A percentile compares a stretch with the other conserved stretches of the same genome.
phyloP scores from a whole-genome alignment of 1,284 basidiomycete genomes.

The Coriolopsis trogii region DNA sequence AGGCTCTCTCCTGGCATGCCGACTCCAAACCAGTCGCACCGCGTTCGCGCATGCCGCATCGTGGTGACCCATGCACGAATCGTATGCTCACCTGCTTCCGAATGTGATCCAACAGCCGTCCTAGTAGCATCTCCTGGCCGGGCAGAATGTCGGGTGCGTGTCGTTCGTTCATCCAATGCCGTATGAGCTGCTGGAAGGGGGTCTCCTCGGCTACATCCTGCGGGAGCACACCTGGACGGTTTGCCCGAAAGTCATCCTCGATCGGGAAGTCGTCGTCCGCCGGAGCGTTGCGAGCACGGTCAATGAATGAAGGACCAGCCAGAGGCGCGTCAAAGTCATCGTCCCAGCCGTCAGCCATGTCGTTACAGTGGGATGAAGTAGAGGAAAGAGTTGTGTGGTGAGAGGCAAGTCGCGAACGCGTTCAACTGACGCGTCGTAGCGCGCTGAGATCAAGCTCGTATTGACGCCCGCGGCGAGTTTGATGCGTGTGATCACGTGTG shows the following conservation, averaged over 20 bases:
- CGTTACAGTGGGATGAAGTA: too few species aligned
- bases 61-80: background rate
- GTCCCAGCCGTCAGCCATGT: constrained; percentile 26
- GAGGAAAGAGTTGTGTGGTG: too few species aligned
- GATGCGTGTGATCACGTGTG: too few species aligned
- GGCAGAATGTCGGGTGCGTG: constrained; percentile 81
- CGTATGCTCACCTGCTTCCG: constrained; percentile 75
- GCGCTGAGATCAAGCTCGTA: too few species aligned
- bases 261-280: constrained; percentile 30
- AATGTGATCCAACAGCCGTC: constrained; percentile 77
- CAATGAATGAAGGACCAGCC: constrained; percentile 29
- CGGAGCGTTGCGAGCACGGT: constrained; percentile 25
- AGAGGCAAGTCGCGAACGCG: too few species aligned
- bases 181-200: constrained; percentile 65
- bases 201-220: constrained; percentile 38
- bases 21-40: background rate
- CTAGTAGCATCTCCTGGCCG: constrained; percentile 76
- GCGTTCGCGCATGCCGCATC: too few species aligned
- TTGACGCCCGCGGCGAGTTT: too few species aligned
- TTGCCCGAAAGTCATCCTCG: constrained; percentile 13
- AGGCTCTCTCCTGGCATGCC: constrained; percentile 6
- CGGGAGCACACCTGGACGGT: constrained; percentile 15
- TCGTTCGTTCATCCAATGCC: constrained; percentile 87
- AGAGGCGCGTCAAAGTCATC: constrained; percentile 22
- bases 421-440: too few species aligned